Conservation (phyloP, 192 early-diverging fungal species). For the Coemansia sp. region DNA sequence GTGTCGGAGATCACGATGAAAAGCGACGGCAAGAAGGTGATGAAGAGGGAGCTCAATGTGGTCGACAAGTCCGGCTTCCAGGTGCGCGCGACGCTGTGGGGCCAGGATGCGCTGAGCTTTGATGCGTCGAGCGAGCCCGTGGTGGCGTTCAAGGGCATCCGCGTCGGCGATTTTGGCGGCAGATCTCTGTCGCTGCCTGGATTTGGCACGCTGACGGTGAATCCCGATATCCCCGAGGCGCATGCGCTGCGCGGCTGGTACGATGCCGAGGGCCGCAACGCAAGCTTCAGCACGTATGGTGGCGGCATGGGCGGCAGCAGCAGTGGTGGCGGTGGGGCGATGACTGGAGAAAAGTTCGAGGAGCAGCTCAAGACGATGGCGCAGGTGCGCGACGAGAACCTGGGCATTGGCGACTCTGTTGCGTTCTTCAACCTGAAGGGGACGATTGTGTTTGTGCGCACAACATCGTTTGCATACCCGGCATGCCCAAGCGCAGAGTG, state of each 20-base stretch:
- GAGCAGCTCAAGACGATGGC: conserved; percentile 64
- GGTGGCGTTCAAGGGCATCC: conserved; percentile 80
- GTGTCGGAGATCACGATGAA: conserved; percentile 63
- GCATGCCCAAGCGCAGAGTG: conserved; percentile 78
- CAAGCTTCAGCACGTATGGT: conserved; percentile 39
- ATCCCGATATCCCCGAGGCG: conserved; percentile 80
- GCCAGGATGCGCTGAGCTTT: conserved; percentile 72
- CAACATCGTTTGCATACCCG: conserved; percentile 74
- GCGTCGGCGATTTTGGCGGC: conserved; percentile 86
- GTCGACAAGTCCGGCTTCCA: conserved; percentile 73
- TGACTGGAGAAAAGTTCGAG: conserved; percentile 16
- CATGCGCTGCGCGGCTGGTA: conserved; percentile 71
- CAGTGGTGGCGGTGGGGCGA: conserved; percentile 17
- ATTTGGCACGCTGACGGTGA: conserved; percentile 54
- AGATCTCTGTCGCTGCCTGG: conserved; percentile 58
- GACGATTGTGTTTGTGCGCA: conserved; percentile 73
- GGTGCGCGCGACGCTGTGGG: conserved; percentile 87
- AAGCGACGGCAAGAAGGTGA: conserved; percentile 45
- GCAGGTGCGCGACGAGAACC: conserved; percentile 65
- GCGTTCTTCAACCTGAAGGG: conserved; percentile 73
- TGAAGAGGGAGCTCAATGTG: conserved; percentile 81
- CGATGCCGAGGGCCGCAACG: conserved; percentile 37
- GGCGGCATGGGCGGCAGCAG: conserved; percentile 29
- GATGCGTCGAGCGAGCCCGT: conserved; percentile 56
- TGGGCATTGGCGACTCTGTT: conserved; percentile 68